phyloP scores from a whole-genome alignment of 495 filamentous ascomycete genomes.

The Xylaria grammica region DNA sequence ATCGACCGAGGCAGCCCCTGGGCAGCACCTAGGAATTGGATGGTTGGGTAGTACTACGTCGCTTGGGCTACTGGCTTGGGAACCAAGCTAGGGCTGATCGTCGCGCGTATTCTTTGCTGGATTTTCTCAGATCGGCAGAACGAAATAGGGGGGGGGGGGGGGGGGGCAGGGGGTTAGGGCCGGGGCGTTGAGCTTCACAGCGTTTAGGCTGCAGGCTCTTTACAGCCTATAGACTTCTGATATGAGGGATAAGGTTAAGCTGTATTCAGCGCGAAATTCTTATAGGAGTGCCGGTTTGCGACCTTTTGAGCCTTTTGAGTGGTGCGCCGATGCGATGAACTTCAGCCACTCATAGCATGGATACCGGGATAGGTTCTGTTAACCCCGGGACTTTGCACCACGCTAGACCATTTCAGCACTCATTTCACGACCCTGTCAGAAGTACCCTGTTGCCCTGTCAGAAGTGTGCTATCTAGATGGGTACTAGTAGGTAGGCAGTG shows the following conservation, averaged over 20 bases:
- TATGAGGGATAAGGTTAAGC: too few relatives aligned
- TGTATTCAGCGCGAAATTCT: not conserved
- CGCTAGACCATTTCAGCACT: too few relatives aligned
- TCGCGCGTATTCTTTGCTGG: slow-evolving; percentile 4
- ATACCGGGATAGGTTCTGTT: slow-evolving; percentile 25
- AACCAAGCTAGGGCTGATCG: not conserved
- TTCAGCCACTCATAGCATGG: slow-evolving; percentile 29
- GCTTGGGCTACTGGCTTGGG: too few relatives aligned
- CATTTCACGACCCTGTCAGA: too few relatives aligned
- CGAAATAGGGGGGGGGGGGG: not conserved
- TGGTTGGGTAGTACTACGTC: too few relatives aligned
- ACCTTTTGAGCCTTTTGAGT: slow-evolving; percentile 1
- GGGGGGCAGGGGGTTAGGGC: not conserved
- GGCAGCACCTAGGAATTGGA: too few relatives aligned
- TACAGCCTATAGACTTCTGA: not conserved
- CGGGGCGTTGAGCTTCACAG: not conserved
- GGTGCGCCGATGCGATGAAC: slow-evolving; percentile 27
- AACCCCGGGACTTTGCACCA: slow-evolving; percentile 9
- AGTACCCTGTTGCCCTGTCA: too few relatives aligned
- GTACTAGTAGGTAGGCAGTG: too few relatives aligned
- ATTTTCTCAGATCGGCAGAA: not conserved
- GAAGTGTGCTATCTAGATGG: not conserved
- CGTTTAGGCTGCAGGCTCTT: slow-evolving; percentile 8
- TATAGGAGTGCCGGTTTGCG: not conserved
- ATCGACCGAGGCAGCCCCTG: too few relatives aligned